These are phyloP conservation scores for Termitomyces bulborhizus DNA, from an alignment of 768 basidiomycete species.

Conservation along the genomic window DNA sequence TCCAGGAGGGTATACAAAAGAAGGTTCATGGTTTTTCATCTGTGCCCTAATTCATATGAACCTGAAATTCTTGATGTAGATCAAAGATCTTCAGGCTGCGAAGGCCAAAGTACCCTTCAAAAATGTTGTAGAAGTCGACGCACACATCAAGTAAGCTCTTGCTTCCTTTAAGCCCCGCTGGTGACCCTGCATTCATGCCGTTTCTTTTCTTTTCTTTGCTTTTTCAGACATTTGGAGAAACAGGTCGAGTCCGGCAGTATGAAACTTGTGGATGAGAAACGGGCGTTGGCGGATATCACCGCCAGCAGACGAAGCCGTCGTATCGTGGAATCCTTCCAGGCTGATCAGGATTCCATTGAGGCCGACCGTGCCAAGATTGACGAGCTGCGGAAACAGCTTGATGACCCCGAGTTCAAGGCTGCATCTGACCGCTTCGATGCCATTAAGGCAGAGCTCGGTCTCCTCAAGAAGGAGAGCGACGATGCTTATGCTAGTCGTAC, in stretches of 20 bases:
- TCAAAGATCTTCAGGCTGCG: slow-evolving; percentile 81
- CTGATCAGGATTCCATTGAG: slow-evolving; percentile 76
- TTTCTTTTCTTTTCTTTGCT: slow-evolving; percentile 2
- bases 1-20: slow-evolving; percentile 75
- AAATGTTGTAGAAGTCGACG: slow-evolving; percentile 80
- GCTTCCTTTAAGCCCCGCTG: neutral
- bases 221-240: slow-evolving; percentile 67
- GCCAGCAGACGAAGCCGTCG: slow-evolving; percentile 64
- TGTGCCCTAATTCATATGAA: neutral
- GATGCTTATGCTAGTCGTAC: slow-evolving; percentile 74
- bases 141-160: slow-evolving; percentile 68
- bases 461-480: slow-evolving; percentile 80
- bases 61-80: slow-evolving; percentile 32
- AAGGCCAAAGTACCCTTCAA: slow-evolving; percentile 77
- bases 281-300: slow-evolving; percentile 86
- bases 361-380: slow-evolving; percentile 70
- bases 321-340: slow-evolving; percentile 75
- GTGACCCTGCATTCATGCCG: slow-evolving; percentile 8
- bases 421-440: slow-evolving; percentile 74
- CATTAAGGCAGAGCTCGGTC: slow-evolving; percentile 81
- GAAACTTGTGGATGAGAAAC: slow-evolving; percentile 94
- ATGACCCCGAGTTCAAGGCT: slow-evolving; percentile 86
- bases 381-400: slow-evolving; percentile 74
- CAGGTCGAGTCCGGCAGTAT: slow-evolving; percentile 89
- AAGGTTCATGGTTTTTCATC: slow-evolving; percentile 45